Percentiles rank a stretch among this genome's conserved stretches.
phyloP scores from a whole-genome alignment of 2,329 filamentous ascomycete genomes.

The Penicillium sumatraense region DNA sequence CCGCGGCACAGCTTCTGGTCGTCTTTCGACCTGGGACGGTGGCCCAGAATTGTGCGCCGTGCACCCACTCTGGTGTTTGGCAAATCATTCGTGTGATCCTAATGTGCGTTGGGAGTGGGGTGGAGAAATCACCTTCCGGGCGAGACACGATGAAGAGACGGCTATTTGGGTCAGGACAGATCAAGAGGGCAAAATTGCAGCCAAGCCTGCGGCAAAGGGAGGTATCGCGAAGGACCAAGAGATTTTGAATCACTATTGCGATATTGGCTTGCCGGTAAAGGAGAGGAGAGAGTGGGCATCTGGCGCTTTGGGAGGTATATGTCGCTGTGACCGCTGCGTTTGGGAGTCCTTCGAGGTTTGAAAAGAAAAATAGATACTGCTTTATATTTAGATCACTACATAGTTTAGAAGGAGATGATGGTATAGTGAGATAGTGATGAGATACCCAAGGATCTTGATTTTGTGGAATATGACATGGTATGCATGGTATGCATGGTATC shows the following conservation, averaged over 20 bases:
- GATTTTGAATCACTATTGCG: conserved; percentile 93
- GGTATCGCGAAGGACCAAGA: conserved; percentile 81
- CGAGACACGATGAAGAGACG: conserved; percentile 37
- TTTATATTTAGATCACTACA: background rate
- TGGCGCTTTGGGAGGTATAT: conserved; percentile 86
- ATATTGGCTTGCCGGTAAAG: conserved; percentile 75
- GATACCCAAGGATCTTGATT: conserved; percentile 22
- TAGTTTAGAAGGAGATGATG: too few relatives aligned
- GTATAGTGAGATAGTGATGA: background rate
- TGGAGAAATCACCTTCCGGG: conserved; percentile 46
- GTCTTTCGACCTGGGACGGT: conserved; percentile 75
- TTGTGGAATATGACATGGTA: background rate
- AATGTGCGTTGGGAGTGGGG: conserved; percentile 96
- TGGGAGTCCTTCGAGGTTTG: conserved; percentile 61
- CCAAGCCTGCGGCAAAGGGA: conserved; percentile 50
- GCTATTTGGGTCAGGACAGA: conserved; percentile 42
- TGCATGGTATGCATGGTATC: conserved; percentile 9
- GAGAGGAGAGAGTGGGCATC: conserved; percentile 86
- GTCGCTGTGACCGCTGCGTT: conserved; percentile 81
- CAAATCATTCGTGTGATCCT: conserved; percentile 94
- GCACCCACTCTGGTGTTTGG: conserved; percentile 93
- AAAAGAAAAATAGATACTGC: background rate
- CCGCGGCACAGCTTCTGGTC: conserved; percentile 86
- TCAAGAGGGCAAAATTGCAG: conserved; percentile 23
- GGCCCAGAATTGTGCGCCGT: conserved; percentile 91